phyloP scores from a whole-genome alignment of 352 stramenopile species.

The Saprolegnia diclina region DNA sequence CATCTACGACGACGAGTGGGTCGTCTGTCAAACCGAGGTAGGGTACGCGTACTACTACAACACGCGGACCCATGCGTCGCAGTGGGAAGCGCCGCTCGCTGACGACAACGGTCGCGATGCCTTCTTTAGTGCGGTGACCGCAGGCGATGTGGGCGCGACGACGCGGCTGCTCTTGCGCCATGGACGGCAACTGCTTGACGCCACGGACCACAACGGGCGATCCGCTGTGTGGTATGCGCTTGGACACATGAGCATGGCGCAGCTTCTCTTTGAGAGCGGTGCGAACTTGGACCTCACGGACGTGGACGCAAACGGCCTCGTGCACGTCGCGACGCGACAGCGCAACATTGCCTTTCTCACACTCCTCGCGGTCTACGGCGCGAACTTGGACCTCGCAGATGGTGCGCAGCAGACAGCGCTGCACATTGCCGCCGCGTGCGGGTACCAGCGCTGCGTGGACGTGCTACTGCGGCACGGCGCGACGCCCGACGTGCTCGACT shows the following conservation, averaged over 20 bases:
- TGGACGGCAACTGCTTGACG: slow-evolving; percentile 31
- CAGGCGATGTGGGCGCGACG: slow-evolving; percentile 30
- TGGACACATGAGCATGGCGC: slow-evolving; percentile 39
- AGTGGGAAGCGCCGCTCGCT: slow-evolving; percentile 42
- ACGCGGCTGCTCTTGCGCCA: slow-evolving; percentile 34
- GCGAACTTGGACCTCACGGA: slow-evolving; percentile 67
- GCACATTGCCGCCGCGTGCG: slow-evolving; percentile 71
- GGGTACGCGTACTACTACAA: slow-evolving; percentile 75
- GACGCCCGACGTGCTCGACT: slow-evolving; percentile 44
- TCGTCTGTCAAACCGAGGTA: slow-evolving; percentile 41
- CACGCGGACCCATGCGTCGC: slow-evolving; percentile 42
- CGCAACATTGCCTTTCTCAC: slow-evolving; percentile 73
- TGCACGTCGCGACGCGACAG: slow-evolving; percentile 75
- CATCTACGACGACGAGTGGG: slow-evolving; percentile 31
- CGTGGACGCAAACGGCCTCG: slow-evolving; percentile 75
- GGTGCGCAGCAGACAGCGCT: slow-evolving; percentile 82
- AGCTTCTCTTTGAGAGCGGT: slow-evolving; percentile 45
- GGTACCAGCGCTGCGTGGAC: slow-evolving; percentile 39
- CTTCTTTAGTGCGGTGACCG: slow-evolving; percentile 33
- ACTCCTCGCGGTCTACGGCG: slow-evolving; percentile 55
- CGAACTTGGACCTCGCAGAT: slow-evolving; percentile 84
- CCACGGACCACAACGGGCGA: slow-evolving; percentile 27
- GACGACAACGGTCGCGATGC: neutral
- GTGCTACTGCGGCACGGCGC: slow-evolving; percentile 42
- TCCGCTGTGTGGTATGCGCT: slow-evolving; percentile 44